Evolutionary conservation across 2,329 filamentous ascomycete genomes (phyloP), one percentile per base, ranked within the genome.

Genomic region (Diaporthe sp.): DNA sequence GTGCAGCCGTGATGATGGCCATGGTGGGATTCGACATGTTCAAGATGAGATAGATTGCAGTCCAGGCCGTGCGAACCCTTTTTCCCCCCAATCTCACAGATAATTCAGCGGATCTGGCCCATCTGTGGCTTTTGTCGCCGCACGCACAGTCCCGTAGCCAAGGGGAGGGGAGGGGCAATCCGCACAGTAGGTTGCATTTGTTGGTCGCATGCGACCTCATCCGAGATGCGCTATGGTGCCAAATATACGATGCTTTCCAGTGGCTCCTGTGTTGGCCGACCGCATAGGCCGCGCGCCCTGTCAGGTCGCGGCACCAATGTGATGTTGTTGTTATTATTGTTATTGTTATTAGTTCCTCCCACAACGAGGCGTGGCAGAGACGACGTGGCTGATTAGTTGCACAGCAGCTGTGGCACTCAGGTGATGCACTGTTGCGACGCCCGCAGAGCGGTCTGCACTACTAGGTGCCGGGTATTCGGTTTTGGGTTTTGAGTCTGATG

Each of bases 401-500:
- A 37, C 62, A 37, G 34, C 65, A 53, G 31, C 46, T 25, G 46
- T 68, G 31, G 44, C 62, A 25, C 44, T 25, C 28, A 39, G 22
- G n/a, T 69, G 65, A 55, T 55, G 65, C 49, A 42, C 19, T 31
- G 61, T 34, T 49, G 62, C 46, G 62, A 68, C 42, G 28, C 12
- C 57, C 22, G 25, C n/a, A n/a, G 8, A 34, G 65, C 65, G 65
- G 65, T 69, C 49, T 69, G 65, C 31, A 69, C 37, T 69, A 69
- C 65, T 69, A 49, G 65, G 65, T 49, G 49, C 65, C 65, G 65
- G 65, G 65, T 39, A 28, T 53, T 51, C 12, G 65, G 65, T 69
- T 69, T 28, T 37, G 22, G 46, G 65, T 55, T 55, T 69, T 22
- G 65, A 69, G 65, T 68, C 46, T 68, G 65, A 68, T 68, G 65